Percentiles rank a stretch among this genome's conserved stretches.
Conservation (phyloP, 2,329 filamentous ascomycete species). For the Talaromyces sp. region DNA sequence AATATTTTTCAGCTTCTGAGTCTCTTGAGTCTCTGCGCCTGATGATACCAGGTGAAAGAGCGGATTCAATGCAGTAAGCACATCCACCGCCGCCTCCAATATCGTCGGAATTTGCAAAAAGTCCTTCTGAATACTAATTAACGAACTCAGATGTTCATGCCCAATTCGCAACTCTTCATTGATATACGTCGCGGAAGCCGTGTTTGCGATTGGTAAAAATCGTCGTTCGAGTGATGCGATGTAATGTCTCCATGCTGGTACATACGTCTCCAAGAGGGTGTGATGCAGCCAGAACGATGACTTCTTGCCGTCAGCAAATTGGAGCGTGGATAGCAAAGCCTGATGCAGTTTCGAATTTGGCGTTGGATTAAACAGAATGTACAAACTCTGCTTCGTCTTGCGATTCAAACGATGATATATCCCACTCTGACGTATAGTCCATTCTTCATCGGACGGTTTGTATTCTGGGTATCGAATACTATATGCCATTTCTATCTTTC, state of each 20-base stretch:
- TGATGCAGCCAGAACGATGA: conserved; percentile 26
- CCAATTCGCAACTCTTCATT: conserved; percentile 14
- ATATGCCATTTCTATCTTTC: conserved; percentile 26
- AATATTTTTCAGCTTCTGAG: conserved; percentile 23
- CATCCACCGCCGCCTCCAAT: conserved; percentile 5
- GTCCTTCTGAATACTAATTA: conserved; percentile 12
- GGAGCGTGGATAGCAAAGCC: neutral
- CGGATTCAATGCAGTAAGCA: conserved; percentile 4
- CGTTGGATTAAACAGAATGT: conserved; percentile 28
- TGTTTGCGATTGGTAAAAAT: conserved; percentile 25
- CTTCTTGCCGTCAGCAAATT: neutral
- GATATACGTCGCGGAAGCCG: conserved; percentile 21
- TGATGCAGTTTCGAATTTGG: conserved; percentile 21
- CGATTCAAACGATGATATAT: conserved; percentile 31
- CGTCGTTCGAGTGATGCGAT: conserved; percentile 26
- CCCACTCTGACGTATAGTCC: conserved; percentile 32
- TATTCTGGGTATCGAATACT: conserved; percentile 30
- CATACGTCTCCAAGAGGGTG: conserved; percentile 29
- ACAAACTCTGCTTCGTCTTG: conserved; percentile 23
- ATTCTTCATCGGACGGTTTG: conserved; percentile 23
- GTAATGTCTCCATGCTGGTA: conserved; percentile 31
- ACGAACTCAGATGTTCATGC: conserved; percentile 7
- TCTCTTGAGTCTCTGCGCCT: neutral
- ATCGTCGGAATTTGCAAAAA: conserved; percentile 15
- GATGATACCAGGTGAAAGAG: neutral